phyloP scores from a whole-genome alignment of 2,329 filamentous ascomycete genomes.

The Claviceps arundinis region DNA sequence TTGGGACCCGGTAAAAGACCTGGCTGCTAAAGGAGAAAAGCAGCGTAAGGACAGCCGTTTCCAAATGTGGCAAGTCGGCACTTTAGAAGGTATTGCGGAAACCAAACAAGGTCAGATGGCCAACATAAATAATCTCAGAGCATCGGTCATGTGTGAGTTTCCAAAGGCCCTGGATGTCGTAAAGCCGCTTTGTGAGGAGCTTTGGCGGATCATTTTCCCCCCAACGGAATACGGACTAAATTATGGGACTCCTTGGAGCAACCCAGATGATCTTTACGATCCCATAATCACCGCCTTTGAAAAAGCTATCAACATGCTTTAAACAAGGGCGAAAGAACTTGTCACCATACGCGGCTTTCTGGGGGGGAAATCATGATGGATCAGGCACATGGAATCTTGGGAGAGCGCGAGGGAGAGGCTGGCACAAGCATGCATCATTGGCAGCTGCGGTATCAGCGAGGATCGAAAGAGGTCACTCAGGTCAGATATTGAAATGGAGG shows the following conservation, averaged over 20 bases:
- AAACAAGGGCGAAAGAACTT: neutral
- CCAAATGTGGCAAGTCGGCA: too few relatives aligned
- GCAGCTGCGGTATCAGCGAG: too few relatives aligned
- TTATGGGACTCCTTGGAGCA: slow-evolving; percentile 6
- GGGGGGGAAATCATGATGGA: neutral
- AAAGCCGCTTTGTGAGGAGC: too few relatives aligned
- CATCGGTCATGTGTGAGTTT: neutral
- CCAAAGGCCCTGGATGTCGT: too few relatives aligned
- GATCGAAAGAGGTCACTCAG: too few relatives aligned
- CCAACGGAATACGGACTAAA: neutral
- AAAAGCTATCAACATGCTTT: neutral
- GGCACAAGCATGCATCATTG: too few relatives aligned
- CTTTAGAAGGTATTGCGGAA: too few relatives aligned
- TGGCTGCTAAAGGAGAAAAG: neutral
- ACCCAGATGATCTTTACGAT: slow-evolving; percentile 7
- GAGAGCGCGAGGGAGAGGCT: too few relatives aligned
- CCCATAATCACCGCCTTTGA: slow-evolving; percentile 8
- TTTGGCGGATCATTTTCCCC: slow-evolving; percentile 5
- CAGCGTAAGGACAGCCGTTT: too few relatives aligned
- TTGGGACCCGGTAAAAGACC: slow-evolving; percentile 2
- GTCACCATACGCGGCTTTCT: too few relatives aligned
- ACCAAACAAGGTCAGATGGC: too few relatives aligned
- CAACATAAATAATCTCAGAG: neutral
- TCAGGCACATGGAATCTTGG: neutral
- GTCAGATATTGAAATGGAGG: too few relatives aligned